Percentiles rank a stretch among this genome's conserved stretches.
Evolutionary conservation across 257 asterid genomes (phyloP).

Genomic region (Fraxinus americana): DNA sequence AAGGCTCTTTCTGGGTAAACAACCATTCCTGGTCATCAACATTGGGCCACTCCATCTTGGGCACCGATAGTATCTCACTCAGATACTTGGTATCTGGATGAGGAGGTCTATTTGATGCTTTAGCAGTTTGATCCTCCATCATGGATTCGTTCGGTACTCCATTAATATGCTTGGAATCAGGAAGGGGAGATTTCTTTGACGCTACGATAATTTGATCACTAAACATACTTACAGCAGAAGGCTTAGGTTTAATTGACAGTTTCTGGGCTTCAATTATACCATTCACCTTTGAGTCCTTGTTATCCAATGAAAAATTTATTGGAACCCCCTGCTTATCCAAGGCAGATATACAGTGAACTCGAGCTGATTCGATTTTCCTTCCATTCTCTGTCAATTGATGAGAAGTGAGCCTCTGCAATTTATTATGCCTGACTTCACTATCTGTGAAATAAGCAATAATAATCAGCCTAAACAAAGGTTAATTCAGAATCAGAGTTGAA

Average conservation of each 20-base stretch:
- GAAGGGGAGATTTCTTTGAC: constrained; percentile 27
- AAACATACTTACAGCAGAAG: constrained; percentile 28
- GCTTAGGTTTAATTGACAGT: constrained; percentile 36
- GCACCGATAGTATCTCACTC: constrained; percentile 51
- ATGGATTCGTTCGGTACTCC: constrained; percentile 24
- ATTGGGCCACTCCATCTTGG: constrained; percentile 52
- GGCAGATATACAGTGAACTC: constrained; percentile 34
- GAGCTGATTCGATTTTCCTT: constrained; percentile 45
- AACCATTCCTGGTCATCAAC: constrained; percentile 67
- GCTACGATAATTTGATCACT: constrained; percentile 35
- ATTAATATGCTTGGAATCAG: constrained; percentile 20
- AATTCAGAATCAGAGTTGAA: constrained; percentile 22
- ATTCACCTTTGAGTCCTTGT: constrained; percentile 37
- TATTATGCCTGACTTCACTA: constrained; percentile 58
- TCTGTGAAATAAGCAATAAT: constrained; percentile 55
- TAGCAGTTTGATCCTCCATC: constrained; percentile 39
- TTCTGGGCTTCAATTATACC: constrained; percentile 48
- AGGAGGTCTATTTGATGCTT: constrained; percentile 54
- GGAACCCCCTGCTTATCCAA: constrained; percentile 37
- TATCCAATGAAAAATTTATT: constrained; percentile 29
- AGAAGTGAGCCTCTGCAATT: constrained; percentile 46
- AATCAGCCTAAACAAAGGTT: constrained; percentile 36
- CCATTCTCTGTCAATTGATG: constrained; percentile 55
- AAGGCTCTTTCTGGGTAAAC: constrained; percentile 37
- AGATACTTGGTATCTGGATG: constrained; percentile 74